Evolutionary conservation across 768 basidiomycete species (phyloP), one percentile per base, ranked within the genome.

Genomic region (Mycena vulgaris): DNA sequence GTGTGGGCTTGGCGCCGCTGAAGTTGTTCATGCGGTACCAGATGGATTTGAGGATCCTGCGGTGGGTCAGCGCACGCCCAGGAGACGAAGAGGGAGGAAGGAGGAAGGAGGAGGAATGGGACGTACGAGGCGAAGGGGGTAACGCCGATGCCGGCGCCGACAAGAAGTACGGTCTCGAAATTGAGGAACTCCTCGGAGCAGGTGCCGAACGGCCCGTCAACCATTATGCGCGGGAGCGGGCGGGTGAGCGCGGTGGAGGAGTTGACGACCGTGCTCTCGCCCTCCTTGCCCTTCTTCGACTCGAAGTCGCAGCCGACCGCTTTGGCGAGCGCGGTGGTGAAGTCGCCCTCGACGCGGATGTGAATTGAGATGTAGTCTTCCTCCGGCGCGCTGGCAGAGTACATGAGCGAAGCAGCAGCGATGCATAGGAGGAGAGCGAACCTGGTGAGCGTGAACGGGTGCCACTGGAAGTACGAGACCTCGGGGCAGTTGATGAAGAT

Each of bases 1-100:
- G 89, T 1, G 96, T 97, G 23, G 90, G 89, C 81, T 92, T 93
- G 28, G 88, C 89, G 69, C 84, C 82, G 77, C 93, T 89, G 75
- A 95, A 87, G 83, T 92, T 92, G 83, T 96, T 97, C 93, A 97
- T 93, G 63, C 95, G 92, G 83, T 98, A 98, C 96, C 95, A 97
- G 76, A 97, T 95, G 9, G 92, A 91, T 80, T 97, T 95, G 63
- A 95, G 81, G 74, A 95, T 95, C 53, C 93, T 93, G 69, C 4
- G 25, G 16, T 69, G n/a, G n/a, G n/a, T n/a, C n/a, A n/a, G n/a
- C n/a, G n/a, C n/a, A n/a, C n/a, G n/a, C n/a, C n/a, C 42, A 21
- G 47, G 66, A 28, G 9, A 58, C 33, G 30, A 27, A n/a, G 27
- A 55, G 59, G 55, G 31, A 23, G 40, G 7, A 33, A 40, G 53